Evolutionary conservation across 768 basidiomycete genomes (phyloP), one percentile per base, ranked within the genome.

Genomic region (Peribolospora baueri): DNA sequence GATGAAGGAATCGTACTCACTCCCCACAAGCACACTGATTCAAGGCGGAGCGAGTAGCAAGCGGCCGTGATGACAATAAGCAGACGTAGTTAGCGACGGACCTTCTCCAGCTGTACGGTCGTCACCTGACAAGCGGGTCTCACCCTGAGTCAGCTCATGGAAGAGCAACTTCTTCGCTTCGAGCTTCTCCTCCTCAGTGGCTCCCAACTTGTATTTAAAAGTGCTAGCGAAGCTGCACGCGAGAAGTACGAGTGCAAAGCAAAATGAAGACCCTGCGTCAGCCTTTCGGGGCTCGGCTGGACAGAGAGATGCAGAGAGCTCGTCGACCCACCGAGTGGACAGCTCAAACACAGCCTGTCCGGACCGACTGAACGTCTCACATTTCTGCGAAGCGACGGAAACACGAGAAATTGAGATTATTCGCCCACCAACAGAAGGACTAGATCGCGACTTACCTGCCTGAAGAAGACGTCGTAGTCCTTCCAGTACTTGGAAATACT

Each of bases 291-390:
- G 25, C 25, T 25, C 25, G 25, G 25, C 25, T 25, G 25, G 25
- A 25, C 25, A 25, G 25, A 25, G 25, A 25, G 25, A 25, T 1
- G 1, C 25, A 25, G 25, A 25, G 1, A 86, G 84, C 55, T 86
- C 79, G 1, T 81, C 84, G 63, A 95, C 25, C 25, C 25, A 93
- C 45, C 88, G 81, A 70, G 76, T 80, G 2, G 90, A 88, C 25
- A 95, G 71, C 67, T 93, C 90, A 61, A 93, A 93, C 47, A 93
- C 90, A 7, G 88, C 88, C 52, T 87, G 82, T 8, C 76, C 65
- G 0, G 90, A 93, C 60, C 90, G 82, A 14, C 86, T 83, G 71
- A 93, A 95, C 3, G 90, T 93, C 62, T 93, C 90, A 63, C 87
- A 91, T 65, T 43, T 80, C 82, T 56, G 48, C 5, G 14, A 45